These are phyloP conservation scores for Eucalyptus tenuipes DNA, from an alignment of 345 rosid species.

Conservation along the genomic window DNA sequence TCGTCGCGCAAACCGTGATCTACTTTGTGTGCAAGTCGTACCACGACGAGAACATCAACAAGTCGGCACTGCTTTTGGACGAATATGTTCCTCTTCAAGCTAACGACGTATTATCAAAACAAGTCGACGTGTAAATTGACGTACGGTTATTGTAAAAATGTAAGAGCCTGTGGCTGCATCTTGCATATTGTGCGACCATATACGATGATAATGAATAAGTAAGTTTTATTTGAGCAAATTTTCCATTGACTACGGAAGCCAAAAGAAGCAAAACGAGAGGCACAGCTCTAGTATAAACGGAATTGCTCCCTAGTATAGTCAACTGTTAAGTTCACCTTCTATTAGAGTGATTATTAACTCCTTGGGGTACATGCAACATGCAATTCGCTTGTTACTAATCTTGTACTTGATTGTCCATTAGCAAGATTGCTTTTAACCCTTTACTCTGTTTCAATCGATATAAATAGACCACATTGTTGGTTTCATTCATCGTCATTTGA, in stretches of 20 bases:
- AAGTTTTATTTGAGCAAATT: background rate
- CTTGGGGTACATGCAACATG: background rate
- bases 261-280: background rate
- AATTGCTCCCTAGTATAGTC: background rate
- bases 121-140: background rate
- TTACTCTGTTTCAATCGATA: background rate
- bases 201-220: background rate
- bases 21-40: constrained; percentile 53
- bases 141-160: background rate
- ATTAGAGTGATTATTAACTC: background rate
- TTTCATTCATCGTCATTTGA: background rate
- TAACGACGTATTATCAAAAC: constrained; percentile 29
- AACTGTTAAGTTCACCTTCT: background rate
- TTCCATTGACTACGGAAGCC: background rate
- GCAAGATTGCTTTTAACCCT: background rate
- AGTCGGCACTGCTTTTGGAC: constrained; percentile 23
- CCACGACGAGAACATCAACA: constrained; percentile 28
- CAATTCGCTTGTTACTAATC: background rate
- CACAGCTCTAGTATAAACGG: background rate
- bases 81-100: constrained; percentile 39
- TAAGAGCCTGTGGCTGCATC: background rate
- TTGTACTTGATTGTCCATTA: background rate
- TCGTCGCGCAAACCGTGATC: constrained; percentile 26
- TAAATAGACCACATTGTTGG: background rate
- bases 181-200: background rate